Conservation (phyloP, 1,284 basidiomycete genomes). For the Schizopora paradoxa region DNA sequence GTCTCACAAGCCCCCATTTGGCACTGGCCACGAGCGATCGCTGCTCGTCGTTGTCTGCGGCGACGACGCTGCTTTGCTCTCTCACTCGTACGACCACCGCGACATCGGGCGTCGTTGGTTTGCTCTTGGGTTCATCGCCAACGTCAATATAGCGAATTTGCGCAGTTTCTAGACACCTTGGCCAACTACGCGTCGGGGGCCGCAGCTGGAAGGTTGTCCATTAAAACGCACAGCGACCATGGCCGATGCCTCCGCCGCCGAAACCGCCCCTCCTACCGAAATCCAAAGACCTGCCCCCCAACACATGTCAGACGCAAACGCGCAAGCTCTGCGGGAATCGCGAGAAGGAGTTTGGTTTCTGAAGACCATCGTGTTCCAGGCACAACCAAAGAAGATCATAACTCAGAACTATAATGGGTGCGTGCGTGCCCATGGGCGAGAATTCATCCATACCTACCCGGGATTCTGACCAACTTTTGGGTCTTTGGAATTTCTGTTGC, state of each 20-base stretch:
- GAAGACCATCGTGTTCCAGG: constrained; percentile 58
- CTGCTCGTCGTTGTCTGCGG: too few relatives aligned
- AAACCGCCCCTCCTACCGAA: background rate
- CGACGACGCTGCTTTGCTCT: too few relatives aligned
- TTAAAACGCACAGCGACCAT: background rate
- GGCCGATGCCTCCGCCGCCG: background rate
- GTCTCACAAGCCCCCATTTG: too few relatives aligned
- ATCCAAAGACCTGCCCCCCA: background rate
- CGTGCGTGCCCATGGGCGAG: constrained; percentile 25
- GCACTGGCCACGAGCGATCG: too few relatives aligned
- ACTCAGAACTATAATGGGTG: constrained; percentile 81
- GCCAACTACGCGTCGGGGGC: background rate
- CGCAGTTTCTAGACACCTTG: too few relatives aligned
- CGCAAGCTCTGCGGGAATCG: constrained; percentile 29
- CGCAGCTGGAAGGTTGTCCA: background rate
- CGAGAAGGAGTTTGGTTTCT: constrained; percentile 73
- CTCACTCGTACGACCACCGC: too few relatives aligned
- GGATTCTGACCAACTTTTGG: too few relatives aligned
- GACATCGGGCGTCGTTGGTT: too few relatives aligned
- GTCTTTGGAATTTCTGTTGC: background rate
- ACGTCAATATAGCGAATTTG: too few relatives aligned
- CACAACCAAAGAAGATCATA: constrained; percentile 54
- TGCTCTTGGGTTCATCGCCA: too few relatives aligned
- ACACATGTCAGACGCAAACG: constrained; percentile 6
- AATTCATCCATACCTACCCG: too few relatives aligned